Conservation (phyloP, 1,284 basidiomycete genomes). For the Laetiporus sulphureus region DNA sequence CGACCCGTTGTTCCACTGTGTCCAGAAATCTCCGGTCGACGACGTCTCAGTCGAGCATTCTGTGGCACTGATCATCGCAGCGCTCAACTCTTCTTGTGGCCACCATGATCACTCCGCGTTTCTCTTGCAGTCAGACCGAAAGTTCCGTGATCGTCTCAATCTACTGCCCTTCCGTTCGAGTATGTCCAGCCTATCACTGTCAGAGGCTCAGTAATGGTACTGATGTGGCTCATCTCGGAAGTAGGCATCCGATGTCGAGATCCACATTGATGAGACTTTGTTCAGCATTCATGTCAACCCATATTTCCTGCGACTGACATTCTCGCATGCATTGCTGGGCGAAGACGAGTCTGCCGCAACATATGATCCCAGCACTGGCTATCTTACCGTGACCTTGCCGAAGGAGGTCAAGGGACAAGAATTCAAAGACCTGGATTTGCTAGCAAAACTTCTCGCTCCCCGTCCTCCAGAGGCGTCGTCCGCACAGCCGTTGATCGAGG, state of each 20-base stretch:
- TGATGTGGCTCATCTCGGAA: constrained; percentile 23
- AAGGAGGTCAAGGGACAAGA: constrained; percentile 59
- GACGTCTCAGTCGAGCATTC: too few relatives aligned
- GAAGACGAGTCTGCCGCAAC: constrained; percentile 71
- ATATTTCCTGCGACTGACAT: constrained; percentile 74
- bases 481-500: constrained; percentile 54
- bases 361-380: constrained; percentile 69
- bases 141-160: constrained; percentile 51
- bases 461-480: constrained; percentile 32
- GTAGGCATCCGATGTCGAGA: constrained; percentile 75
- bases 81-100: too few relatives aligned
- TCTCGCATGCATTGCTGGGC: constrained; percentile 48
- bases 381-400: constrained; percentile 61
- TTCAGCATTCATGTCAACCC: constrained; percentile 75
- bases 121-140: constrained; percentile 67
- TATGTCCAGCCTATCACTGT: constrained; percentile 32
- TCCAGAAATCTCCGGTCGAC: too few relatives aligned
- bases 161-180: constrained; percentile 74
- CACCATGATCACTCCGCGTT: constrained; percentile 74
- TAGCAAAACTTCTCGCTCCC: constrained; percentile 69
- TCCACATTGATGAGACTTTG: constrained; percentile 63
- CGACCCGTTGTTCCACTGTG: too few relatives aligned
- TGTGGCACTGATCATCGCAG: too few relatives aligned
- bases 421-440: constrained; percentile 70
- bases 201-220: constrained; percentile 13